Evolutionary conservation across 2,329 filamentous ascomycete genomes (phyloP), one percentile per base, ranked within the genome.

Genomic region (Exophiala oligosperma): DNA sequence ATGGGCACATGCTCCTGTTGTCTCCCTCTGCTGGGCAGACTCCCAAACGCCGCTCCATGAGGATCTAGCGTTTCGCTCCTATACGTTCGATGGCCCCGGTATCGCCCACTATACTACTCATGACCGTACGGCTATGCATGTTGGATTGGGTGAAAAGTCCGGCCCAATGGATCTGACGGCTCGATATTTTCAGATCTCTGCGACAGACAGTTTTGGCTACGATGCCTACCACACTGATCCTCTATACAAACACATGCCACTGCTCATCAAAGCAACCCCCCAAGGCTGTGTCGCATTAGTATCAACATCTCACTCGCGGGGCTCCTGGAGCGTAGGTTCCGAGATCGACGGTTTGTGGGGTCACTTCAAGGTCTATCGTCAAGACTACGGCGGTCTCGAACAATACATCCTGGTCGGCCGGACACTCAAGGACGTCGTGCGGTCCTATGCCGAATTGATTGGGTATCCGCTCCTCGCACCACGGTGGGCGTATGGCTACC

Each of bases 301-400:
- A 70, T 90, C 87, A 0, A 87, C 86, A 0, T 83, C 82, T 2
- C 85, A 90, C 67, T 77, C 81, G 0, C 76, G 87, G 52, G 87
- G 85, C 0, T 80, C 79, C 14, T 90, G 86, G 76, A 83, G 82
- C 7, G 77, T 91, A 6, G 88, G 88, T 2, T 84, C 84, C 1
- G 88, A 91, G 70, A 87, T 91, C 72, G 88, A 91, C 67, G 87
- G 88, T 28, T 81, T 90, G 73, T 91, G 87, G 86, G 88, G 88
- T 0, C 82, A 82, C 57, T 90, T 85, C 80, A 90, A 90, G 70
- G 85, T 89, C 21, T 89, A 89, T 66, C 81, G 87, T 6, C 88
- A 91, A 71, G 85, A 88, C 59, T 82, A 87, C 62, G 88, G 88
- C 23, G 88, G 88, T 0, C 75, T 91, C 0, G 88, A 91, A 68